Base-by-base conservation (phyloP, 805 yeast genomes). In the Candida ovalis region DNA sequence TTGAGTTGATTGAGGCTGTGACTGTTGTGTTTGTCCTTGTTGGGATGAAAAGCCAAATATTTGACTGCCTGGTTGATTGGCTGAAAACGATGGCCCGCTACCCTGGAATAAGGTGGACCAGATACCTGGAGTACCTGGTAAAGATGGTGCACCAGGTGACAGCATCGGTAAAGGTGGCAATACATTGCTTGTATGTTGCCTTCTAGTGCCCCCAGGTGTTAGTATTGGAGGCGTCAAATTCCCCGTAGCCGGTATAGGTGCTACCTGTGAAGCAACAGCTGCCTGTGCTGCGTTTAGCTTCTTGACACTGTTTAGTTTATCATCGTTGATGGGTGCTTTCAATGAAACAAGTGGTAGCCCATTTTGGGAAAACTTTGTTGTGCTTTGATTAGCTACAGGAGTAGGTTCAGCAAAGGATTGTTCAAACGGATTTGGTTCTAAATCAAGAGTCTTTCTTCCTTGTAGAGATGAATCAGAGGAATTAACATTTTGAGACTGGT, bases 381-480 rank as follows among this genome's bases (percentile, higher is more conserved):
- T 30, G 17, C 19, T 22, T 22, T 45, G 41, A 38, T 24, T 24
- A 19, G 37, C 40, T 35, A 27, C 49, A 25, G 44, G 50, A 54
- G 35, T 28, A n/a, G 46, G 46, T 10, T 57, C 60, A 6, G 66
- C 97, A 70, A 92, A 92, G 44, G 96, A 87, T 66, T 86, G 87
- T 67, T 92, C 99, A 63, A 92, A 92, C 4, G 97, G 97, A 60
- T 92, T 92, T 9, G 94, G 96, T 66, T 94, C 99, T 49, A 90
- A 45, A 46, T 66, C 71, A 19, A 67, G 50, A 2, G 64, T 58
- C 51, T 58, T 58, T 33, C 44, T 44, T 30, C 32, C 45, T 42
- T 25, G 50, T 45, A 10, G 48, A 47, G 41, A 43, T 46, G 32
- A 13, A 35, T 35, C 40, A 22, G 40, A 22, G 17, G 49, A 35